These are phyloP conservation scores for Jatropha multifida DNA, from an alignment of 441 rosid species.

Conservation along the genomic window DNA sequence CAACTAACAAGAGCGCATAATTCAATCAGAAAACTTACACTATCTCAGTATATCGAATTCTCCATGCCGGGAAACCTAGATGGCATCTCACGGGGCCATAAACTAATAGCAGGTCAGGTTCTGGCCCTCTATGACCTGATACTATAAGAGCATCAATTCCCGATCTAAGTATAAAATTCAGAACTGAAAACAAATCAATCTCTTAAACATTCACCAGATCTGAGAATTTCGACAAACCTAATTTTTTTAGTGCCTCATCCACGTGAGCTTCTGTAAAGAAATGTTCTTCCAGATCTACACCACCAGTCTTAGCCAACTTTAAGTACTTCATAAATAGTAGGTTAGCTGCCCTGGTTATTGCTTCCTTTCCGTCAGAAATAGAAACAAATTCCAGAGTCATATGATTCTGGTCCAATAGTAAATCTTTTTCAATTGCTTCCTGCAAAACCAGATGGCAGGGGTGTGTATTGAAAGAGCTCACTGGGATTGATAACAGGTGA, in stretches of 20 bases:
- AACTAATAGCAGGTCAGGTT: slow-evolving; percentile 77
- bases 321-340: slow-evolving; percentile 49
- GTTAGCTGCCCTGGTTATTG: slow-evolving; percentile 81
- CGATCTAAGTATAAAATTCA: slow-evolving; percentile 9
- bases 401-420: slow-evolving; percentile 22
- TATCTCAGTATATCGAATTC: slow-evolving; percentile 86
- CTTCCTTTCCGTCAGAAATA: slow-evolving; percentile 74
- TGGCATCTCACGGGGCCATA: slow-evolving; percentile 90
- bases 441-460: slow-evolving; percentile 18
- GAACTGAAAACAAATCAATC: slow-evolving; percentile 5
- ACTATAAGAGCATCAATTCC: slow-evolving; percentile 23
- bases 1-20: slow-evolving; percentile 3
- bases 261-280: slow-evolving; percentile 64
- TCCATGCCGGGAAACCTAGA: slow-evolving; percentile 90
- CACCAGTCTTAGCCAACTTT: slow-evolving; percentile 33
- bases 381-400: slow-evolving; percentile 71
- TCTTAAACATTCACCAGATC: slow-evolving; percentile 16
- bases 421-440: slow-evolving; percentile 46
- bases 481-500: background rate
- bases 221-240: slow-evolving; percentile 51
- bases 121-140: slow-evolving; percentile 66
- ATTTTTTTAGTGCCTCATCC: slow-evolving; percentile 59
- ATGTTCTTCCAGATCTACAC: slow-evolving; percentile 39
- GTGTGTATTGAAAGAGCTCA: background rate
- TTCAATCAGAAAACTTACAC: slow-evolving; percentile 44